phyloP scores from a whole-genome alignment of 225 moss, liverwort and hornwort species.

The Physcomitrium patens region DNA sequence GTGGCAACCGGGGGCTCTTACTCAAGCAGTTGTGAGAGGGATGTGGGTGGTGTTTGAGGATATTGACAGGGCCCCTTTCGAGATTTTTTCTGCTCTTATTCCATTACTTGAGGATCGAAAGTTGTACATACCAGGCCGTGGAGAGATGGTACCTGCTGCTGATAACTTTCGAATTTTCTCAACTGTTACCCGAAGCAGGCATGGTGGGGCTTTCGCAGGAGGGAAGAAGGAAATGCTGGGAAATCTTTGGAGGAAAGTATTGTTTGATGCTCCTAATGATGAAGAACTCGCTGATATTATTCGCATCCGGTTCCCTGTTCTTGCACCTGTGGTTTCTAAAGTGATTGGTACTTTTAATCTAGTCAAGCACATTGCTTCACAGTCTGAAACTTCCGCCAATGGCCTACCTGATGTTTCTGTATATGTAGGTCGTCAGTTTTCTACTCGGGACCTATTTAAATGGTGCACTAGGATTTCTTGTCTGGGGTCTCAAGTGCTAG shows the following conservation, averaged over 20 bases:
- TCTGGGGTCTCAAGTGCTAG: slow-evolving; percentile 63
- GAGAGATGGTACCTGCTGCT: slow-evolving; percentile 91
- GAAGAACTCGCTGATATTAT: slow-evolving; percentile 90
- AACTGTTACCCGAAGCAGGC: slow-evolving; percentile 81
- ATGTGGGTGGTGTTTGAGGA: slow-evolving; percentile 99
- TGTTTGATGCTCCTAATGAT: slow-evolving; percentile 88
- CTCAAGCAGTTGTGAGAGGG: slow-evolving; percentile 91
- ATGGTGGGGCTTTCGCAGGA: slow-evolving; percentile 53
- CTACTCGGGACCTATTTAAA: slow-evolving; percentile 89
- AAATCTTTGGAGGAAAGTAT: slow-evolving; percentile 92
- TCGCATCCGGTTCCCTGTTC: slow-evolving; percentile 67
- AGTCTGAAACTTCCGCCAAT: slow-evolving; percentile 49
- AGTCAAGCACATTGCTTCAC: slow-evolving; percentile 72
- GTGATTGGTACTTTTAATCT: slow-evolving; percentile 83
- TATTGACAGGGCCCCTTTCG: slow-evolving; percentile 92
- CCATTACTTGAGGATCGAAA: slow-evolving; percentile 94
- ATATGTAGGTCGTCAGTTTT: slow-evolving; percentile 88
- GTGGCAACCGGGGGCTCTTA: slow-evolving; percentile 98
- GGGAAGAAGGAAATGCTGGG: slow-evolving; percentile 78
- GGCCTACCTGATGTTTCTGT: slow-evolving; percentile 61
- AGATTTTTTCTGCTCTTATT: slow-evolving; percentile 93
- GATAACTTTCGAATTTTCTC: slow-evolving; percentile 93
- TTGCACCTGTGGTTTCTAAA: slow-evolving; percentile 59
- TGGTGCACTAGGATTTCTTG: slow-evolving; percentile 75
- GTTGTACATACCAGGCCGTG: slow-evolving; percentile 93